Conservation (phyloP, 1,284 basidiomycete species). For the Boletus semigastroideus region DNA sequence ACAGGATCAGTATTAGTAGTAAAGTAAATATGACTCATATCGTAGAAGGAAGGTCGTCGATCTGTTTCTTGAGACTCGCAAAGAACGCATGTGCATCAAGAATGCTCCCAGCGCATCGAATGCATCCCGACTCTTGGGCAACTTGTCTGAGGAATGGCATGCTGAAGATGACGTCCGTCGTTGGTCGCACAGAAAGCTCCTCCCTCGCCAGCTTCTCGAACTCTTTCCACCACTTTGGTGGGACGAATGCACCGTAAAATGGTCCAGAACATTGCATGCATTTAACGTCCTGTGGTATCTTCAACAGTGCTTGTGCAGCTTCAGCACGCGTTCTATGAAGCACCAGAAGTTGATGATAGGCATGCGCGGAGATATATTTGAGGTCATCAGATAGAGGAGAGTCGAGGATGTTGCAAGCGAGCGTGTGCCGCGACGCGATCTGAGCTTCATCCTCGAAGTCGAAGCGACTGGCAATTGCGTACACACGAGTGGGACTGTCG, state of each 20-base stretch:
- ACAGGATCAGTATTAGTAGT: not conserved
- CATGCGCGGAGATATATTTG: constrained; percentile 59
- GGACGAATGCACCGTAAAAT: constrained; percentile 45
- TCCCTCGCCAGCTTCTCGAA: constrained; percentile 54
- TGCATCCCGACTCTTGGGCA: constrained; percentile 49
- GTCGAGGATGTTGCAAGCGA: constrained; percentile 53
- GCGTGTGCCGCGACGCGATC: constrained; percentile 54
- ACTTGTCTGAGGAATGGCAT: constrained; percentile 57
- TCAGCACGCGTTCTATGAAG: constrained; percentile 55
- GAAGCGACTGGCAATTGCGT: constrained; percentile 66
- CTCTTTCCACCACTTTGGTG: constrained; percentile 68
- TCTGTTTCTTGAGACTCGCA: constrained; percentile 49
- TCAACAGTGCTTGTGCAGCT: constrained; percentile 48
- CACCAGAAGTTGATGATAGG: constrained; percentile 62
- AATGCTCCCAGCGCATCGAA: constrained; percentile 61
- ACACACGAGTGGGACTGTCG: constrained; percentile 55
- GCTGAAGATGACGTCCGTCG: constrained; percentile 58
- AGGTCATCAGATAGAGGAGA: constrained; percentile 60
- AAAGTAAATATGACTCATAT: constrained; percentile 36
- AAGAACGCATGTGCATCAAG: constrained; percentile 58
- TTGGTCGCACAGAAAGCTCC: constrained; percentile 56
- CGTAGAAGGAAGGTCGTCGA: constrained; percentile 60
- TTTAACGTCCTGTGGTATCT: constrained; percentile 48
- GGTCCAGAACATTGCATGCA: constrained; percentile 67
- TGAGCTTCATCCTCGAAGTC: constrained; percentile 58